Evolutionary conservation across 495 filamentous ascomycete species (phyloP).

Genomic region (Xeromyces bisporus): DNA sequence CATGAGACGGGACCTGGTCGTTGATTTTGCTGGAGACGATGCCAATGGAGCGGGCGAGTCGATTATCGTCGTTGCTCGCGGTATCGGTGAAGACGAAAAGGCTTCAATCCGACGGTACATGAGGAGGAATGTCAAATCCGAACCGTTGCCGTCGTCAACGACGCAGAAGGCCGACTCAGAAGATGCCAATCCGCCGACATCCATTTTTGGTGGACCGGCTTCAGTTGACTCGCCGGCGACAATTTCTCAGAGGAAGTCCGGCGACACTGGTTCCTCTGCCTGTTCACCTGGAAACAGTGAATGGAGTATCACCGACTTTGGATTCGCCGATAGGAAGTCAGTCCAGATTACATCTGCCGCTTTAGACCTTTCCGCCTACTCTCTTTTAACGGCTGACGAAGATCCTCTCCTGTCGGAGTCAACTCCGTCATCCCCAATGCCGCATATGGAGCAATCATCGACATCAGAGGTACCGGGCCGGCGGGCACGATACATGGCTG

Average conservation of each 20-base stretch:
- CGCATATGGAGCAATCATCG: constrained; percentile 28
- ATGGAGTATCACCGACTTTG: constrained; percentile 46
- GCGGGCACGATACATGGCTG: constrained; percentile 61
- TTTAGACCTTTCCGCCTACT: constrained; percentile 60
- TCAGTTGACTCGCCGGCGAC: constrained; percentile 2
- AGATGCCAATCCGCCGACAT: constrained; percentile 5
- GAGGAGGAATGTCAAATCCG: constrained; percentile 1
- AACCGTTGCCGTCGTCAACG: constrained; percentile 4
- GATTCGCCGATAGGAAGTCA: constrained; percentile 33
- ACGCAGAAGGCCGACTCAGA: neutral
- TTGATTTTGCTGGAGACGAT: constrained; percentile 79
- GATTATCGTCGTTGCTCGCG: constrained; percentile 57
- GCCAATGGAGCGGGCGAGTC: constrained; percentile 53
- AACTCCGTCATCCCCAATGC: constrained; percentile 36
- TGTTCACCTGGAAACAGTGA: constrained; percentile 16
- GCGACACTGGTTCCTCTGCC: constrained; percentile 4
- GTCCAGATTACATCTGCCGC: constrained; percentile 51
- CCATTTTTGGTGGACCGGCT: constrained; percentile 22
- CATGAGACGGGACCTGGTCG: constrained; percentile 70
- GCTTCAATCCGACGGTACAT: constrained; percentile 35
- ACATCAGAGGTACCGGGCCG: constrained; percentile 56
- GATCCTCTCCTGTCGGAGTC: constrained; percentile 50
- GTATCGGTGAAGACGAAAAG: constrained; percentile 36
- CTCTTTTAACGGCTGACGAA: constrained; percentile 53
- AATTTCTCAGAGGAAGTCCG: constrained; percentile 18